Evolutionary conservation across 805 yeast genomes (phyloP), one percentile per base, ranked within the genome.

Genomic region (Metschnikowia shivogae): DNA sequence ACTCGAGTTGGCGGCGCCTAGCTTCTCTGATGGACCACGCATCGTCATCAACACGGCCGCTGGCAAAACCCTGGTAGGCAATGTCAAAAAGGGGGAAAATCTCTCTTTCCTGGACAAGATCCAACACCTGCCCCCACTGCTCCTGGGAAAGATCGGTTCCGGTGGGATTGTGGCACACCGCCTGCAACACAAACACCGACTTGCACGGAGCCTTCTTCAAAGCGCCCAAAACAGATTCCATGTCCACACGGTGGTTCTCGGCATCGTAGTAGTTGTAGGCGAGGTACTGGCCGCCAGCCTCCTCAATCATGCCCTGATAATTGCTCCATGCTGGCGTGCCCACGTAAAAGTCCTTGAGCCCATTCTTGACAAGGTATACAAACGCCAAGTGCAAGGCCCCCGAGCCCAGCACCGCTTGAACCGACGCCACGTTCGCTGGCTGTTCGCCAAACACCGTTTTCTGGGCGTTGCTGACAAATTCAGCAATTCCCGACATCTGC

Each of bases 121-220:
- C 54, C 14, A 60, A 57, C 26, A 70, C 62, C 43, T 56, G 47
- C 34, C 44, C 48, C 76, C 76, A 70, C 50, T 70, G 72, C 7
- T 63, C 67, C 36, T 55, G 40, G 24, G 65, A 42, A 46, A 59
- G 65, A 53, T 70, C 76, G 12, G 69, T 65, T 1, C 74, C 76
- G 12, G 76, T 70, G 4, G 76, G 76, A 53, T 70, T 70, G 56
- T 70, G 76, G 52, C 76, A 70, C 44, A 73, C 70, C 12, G 72
- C 66, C 52, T 70, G 76, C 37, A 70, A 57, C 24, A 70, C 49
- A 46, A 70, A 65, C 17, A 67, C 64, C 0, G 73, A 59, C 20
- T 60, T 54, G 10, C 53, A 54, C 3, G 68, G 63, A 8, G 72
- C 73, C 1, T 46, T 30, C 6, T 61, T 51, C 47, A 70, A 52